A percentile compares a stretch with the other conserved stretches of the same genome.
Evolutionary conservation across 1,139 yeast species (phyloP).

Genomic region (Pichia sp.): DNA sequence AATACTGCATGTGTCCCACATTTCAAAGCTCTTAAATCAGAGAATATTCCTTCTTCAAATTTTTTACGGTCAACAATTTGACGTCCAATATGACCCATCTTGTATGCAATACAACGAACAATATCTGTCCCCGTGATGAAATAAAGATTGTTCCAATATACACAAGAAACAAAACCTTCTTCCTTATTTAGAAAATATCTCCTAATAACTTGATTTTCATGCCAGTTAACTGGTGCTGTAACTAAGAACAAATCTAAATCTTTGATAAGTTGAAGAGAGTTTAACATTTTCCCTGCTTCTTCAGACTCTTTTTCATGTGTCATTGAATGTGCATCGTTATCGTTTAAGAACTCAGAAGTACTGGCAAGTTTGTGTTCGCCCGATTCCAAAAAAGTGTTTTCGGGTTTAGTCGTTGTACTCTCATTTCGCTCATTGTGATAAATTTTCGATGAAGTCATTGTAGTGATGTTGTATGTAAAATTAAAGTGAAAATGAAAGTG

Average conservation of each 20-base stretch:
- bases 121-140: slow-evolving; percentile 95
- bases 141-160: slow-evolving; percentile 84
- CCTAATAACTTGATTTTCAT: slow-evolving; percentile 78
- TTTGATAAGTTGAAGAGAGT: slow-evolving; percentile 58
- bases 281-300: slow-evolving; percentile 20
- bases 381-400: too few species aligned
- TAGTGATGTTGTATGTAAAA: too few species aligned
- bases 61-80: slow-evolving; percentile 79
- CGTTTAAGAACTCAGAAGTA: too few species aligned
- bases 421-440: too few species aligned
- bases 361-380: too few species aligned
- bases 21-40: slow-evolving; percentile 80
- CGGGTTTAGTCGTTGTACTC: too few species aligned
- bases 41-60: slow-evolving; percentile 94
- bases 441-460: too few species aligned
- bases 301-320: background rate
- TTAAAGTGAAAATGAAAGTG: too few species aligned
- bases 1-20: slow-evolving; percentile 83
- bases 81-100: slow-evolving; percentile 87
- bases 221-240: slow-evolving; percentile 95
- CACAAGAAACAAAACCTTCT: slow-evolving; percentile 87
- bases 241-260: slow-evolving; percentile 78
- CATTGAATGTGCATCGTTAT: too few species aligned
- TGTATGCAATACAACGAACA: slow-evolving; percentile 82
- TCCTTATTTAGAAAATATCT: slow-evolving; percentile 80